These are phyloP conservation scores for Candida mattraensis DNA, from an alignment of 805 yeast species.

Conservation along the genomic window DNA sequence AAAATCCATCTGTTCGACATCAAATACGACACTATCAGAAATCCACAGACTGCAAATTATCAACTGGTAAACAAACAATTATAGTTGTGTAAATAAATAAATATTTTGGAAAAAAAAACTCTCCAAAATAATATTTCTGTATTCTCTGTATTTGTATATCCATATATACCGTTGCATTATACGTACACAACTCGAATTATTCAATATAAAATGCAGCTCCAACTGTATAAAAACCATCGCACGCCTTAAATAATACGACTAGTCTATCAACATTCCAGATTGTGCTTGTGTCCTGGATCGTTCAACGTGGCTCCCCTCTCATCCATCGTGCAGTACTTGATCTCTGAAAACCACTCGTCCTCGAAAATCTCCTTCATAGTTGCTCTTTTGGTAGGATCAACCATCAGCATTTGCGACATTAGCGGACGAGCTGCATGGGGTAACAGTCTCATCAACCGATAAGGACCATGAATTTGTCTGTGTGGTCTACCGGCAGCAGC, in stretches of 20 bases:
- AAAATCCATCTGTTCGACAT: constrained; percentile 7
- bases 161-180: no score
- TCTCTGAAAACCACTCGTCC: constrained; percentile 71
- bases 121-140: no score
- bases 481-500: constrained; percentile 34
- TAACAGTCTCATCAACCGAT: constrained; percentile 72
- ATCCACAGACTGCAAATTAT: no score
- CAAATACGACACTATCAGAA: no score
- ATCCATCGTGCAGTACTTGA: constrained; percentile 58
- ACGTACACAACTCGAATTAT: no score
- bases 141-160: no score
- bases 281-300: constrained; percentile 53
- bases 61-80: no score
- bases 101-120: constrained; percentile 1
- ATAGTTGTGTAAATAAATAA: constrained; percentile 5
- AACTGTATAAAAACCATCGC: constrained; percentile 1
- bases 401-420: constrained; percentile 60
- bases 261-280: constrained; percentile 35
- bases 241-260: no score
- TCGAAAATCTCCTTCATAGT: constrained; percentile 61
- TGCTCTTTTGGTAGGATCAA: constrained; percentile 63
- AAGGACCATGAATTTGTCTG: constrained; percentile 77
- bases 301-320: constrained; percentile 38
- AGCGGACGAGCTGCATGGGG: constrained; percentile 86
- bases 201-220: no score